phyloP scores from a whole-genome alignment of 1,284 basidiomycete species.

The Mrakiaceae sp. region DNA sequence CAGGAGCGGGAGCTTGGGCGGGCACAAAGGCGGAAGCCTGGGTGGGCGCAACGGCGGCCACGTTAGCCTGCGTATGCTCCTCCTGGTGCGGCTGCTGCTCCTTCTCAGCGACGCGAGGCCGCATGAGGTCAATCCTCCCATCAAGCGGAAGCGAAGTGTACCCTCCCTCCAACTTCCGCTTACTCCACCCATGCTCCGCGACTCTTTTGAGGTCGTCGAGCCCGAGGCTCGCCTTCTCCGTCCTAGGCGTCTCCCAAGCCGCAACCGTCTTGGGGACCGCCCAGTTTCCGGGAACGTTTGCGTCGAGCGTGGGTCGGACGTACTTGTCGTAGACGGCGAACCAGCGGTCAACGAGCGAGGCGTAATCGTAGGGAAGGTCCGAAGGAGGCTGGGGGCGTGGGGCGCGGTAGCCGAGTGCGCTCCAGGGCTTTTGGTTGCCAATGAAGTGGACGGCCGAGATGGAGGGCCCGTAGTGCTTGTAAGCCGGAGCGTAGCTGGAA shows the following conservation, averaged over 20 bases:
- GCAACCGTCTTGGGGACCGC: slow-evolving; percentile 53
- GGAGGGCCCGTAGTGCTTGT: slow-evolving; percentile 76
- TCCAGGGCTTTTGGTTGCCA: slow-evolving; percentile 86
- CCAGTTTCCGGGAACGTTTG: slow-evolving; percentile 44
- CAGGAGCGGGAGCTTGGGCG: too few relatives aligned
- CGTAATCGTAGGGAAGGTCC: slow-evolving; percentile 31
- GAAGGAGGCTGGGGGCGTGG: slow-evolving; percentile 35
- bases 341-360: slow-evolving; percentile 72
- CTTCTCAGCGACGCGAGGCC: slow-evolving; percentile 32
- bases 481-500: slow-evolving; percentile 81
- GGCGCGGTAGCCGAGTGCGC: slow-evolving; percentile 50
- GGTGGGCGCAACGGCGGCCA: too few relatives aligned
- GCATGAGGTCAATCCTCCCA: slow-evolving; percentile 72
- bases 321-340: slow-evolving; percentile 78
- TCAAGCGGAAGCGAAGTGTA: slow-evolving; percentile 71
- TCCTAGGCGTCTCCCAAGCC: slow-evolving; percentile 51
- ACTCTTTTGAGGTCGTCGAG: slow-evolving; percentile 58
- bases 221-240: slow-evolving; percentile 36
- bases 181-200: slow-evolving; percentile 45
- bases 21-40: too few relatives aligned
- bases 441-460: slow-evolving; percentile 92
- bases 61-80: not conserved
- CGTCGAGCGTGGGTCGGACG: slow-evolving; percentile 47
- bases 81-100: not conserved
- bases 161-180: slow-evolving; percentile 39